phyloP scores from a whole-genome alignment of 2,329 filamentous ascomycete species.

The Monilinia polystroma region DNA sequence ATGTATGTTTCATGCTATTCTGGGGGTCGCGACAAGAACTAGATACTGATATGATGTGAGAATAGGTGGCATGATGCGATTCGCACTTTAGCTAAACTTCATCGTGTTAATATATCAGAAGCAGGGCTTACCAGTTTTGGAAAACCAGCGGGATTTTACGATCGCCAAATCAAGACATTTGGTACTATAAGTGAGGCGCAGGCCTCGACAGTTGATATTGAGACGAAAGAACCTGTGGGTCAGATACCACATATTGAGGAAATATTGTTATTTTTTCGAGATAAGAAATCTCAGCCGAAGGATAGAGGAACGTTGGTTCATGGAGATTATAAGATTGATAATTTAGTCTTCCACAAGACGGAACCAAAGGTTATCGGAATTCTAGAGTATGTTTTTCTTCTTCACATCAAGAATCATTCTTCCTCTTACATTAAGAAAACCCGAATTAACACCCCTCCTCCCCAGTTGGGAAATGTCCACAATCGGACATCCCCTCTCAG shows the following conservation, averaged over 20 bases:
- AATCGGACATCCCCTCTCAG: slow-evolving; percentile 90
- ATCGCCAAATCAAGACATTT: slow-evolving; percentile 82
- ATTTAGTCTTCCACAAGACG: slow-evolving; percentile 84
- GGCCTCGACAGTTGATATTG: slow-evolving; percentile 70
- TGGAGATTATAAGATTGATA: slow-evolving; percentile 96
- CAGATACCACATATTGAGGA: slow-evolving; percentile 80
- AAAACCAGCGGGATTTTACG: slow-evolving; percentile 74
- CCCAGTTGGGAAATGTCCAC: slow-evolving; percentile 93
- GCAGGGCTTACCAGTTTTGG: slow-evolving; percentile 75
- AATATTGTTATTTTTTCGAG: slow-evolving; percentile 74
- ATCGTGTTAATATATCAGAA: slow-evolving; percentile 65
- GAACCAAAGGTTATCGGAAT: slow-evolving; percentile 88
- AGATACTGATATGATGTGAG: slow-evolving; percentile 12
- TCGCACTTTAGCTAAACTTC: slow-evolving; percentile 79
- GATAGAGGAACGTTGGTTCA: slow-evolving; percentile 82
- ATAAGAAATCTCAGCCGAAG: slow-evolving; percentile 66
- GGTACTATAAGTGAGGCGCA: slow-evolving; percentile 75
- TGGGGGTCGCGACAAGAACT: background rate
- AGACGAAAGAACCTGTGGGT: slow-evolving; percentile 74
- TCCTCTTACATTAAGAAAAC: slow-evolving; percentile 9
- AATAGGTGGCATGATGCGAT: slow-evolving; percentile 78
- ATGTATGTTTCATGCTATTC: slow-evolving; percentile 52
- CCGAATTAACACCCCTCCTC: background rate
- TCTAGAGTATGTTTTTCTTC: slow-evolving; percentile 61
- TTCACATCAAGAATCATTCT: background rate